Evolutionary conservation across 495 filamentous ascomycete species (phyloP).

Genomic region (Usnea hakonensis): DNA sequence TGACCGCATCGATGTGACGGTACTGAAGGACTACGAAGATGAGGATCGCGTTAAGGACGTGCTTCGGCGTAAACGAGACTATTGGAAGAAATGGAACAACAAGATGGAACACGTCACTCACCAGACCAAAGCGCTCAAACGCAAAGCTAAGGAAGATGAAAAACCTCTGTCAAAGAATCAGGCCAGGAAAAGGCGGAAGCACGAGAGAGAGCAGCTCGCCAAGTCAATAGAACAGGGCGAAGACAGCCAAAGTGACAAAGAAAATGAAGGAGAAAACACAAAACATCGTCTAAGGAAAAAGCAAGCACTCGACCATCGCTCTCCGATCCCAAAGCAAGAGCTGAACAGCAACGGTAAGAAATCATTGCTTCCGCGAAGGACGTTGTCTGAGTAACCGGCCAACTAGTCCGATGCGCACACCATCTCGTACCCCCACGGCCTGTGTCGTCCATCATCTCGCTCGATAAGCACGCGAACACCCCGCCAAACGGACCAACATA

Average conservation of each 20-base stretch:
- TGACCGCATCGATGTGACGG: conserved; percentile 46
- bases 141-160: conserved; percentile 28
- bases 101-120: conserved; percentile 35
- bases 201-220: conserved; percentile 25
- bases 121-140: conserved; percentile 21
- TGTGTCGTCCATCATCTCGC: conserved; percentile 39
- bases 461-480: conserved; percentile 35
- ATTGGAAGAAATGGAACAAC: conserved; percentile 46
- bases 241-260: conserved; percentile 27
- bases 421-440: conserved; percentile 27
- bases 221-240: conserved; percentile 22
- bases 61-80: conserved; percentile 53
- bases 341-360: conserved; percentile 9
- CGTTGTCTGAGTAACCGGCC: conserved; percentile 22
- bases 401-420: conserved; percentile 29
- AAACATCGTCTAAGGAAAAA: background rate
- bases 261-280: conserved; percentile 17
- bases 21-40: conserved; percentile 37
- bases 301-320: background rate
- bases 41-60: conserved; percentile 54
- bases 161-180: conserved; percentile 28
- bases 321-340: background rate
- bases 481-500: conserved; percentile 39
- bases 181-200: conserved; percentile 29
- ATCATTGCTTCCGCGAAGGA: background rate